Evolutionary conservation across 2,329 filamentous ascomycete species (phyloP).

Genomic region (Paraconiothyrium brasiliense): DNA sequence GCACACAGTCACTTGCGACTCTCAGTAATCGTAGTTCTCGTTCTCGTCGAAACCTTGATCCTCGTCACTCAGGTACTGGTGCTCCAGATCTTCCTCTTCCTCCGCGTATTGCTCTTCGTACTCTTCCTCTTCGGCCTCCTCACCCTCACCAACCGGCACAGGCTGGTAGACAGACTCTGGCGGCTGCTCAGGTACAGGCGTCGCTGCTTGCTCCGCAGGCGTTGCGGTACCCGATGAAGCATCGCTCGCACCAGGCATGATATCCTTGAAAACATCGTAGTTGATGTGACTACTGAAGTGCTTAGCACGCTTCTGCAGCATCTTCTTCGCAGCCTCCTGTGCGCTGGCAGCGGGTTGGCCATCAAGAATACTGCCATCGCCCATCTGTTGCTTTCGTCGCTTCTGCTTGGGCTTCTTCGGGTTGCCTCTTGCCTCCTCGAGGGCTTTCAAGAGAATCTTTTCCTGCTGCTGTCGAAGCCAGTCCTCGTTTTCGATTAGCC

Average conservation of each 20-base stretch:
- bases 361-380: constrained; percentile 54
- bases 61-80: constrained; percentile 54
- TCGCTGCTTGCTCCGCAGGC: constrained; percentile 31
- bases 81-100: constrained; percentile 51
- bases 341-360: constrained; percentile 55
- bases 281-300: constrained; percentile 57
- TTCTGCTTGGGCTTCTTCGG: constrained; percentile 59
- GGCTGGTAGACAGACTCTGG: constrained; percentile 19
- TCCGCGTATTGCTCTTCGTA: constrained; percentile 50
- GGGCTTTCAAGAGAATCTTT: constrained; percentile 78
- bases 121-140: constrained; percentile 44
- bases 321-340: constrained; percentile 56
- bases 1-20: background rate
- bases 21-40: constrained; percentile 36
- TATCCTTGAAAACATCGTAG: constrained; percentile 55
- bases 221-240: constrained; percentile 28
- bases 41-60: constrained; percentile 56
- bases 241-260: constrained; percentile 43
- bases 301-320: constrained; percentile 57
- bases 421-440: constrained; percentile 62
- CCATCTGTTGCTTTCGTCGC: constrained; percentile 50
- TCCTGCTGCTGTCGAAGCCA: constrained; percentile 89
- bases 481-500: constrained; percentile 94
- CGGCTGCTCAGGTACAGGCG: constrained; percentile 18
- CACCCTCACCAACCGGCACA: constrained; percentile 34